Conservation (phyloP, 2,329 filamentous ascomycete genomes). For the Scytalidium sp. region DNA sequence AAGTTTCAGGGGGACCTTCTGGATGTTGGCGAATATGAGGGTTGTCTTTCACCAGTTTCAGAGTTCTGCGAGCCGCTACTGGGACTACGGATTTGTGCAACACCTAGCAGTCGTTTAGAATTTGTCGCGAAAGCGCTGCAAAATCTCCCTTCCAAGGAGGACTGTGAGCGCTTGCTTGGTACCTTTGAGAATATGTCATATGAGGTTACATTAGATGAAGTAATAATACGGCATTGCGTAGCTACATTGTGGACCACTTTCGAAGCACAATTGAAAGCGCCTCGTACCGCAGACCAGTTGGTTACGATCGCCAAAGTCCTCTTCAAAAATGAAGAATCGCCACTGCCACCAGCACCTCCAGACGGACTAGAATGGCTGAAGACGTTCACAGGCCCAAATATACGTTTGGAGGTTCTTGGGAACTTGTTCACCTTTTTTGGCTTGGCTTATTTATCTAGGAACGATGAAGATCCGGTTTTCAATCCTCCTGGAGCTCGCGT, state of each 20-base stretch:
- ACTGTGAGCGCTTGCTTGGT: constrained; percentile 16
- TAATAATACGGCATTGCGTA: constrained; percentile 18
- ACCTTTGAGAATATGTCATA: constrained; percentile 6
- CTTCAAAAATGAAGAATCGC: constrained; percentile 22
- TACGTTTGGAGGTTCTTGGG: constrained; percentile 9
- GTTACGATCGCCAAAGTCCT: constrained; percentile 17
- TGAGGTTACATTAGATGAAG: constrained; percentile 12
- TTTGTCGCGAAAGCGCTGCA: constrained; percentile 15
- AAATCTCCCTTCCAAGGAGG: constrained; percentile 22
- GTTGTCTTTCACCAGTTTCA: no score
- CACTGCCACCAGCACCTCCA: constrained; percentile 19
- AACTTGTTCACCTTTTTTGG: constrained; percentile 6
- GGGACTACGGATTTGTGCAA: background rate
- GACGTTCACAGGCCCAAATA: constrained; percentile 3
- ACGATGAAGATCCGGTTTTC: constrained; percentile 8
- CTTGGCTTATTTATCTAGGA: background rate
- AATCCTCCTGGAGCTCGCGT: background rate
- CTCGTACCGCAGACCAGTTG: constrained; percentile 15
- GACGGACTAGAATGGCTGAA: constrained; percentile 17
- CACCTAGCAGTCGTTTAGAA: constrained; percentile 7
- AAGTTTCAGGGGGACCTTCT: constrained; percentile 16
- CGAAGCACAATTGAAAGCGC: constrained; percentile 12
- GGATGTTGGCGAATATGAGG: constrained; percentile 19
- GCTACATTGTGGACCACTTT: constrained; percentile 19
- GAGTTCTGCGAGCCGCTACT: background rate